A percentile compares a stretch with the other conserved stretches of the same genome.
Evolutionary conservation across 208 protist species (phyloP).

Genomic region (Trypanosoma conorhini): DNA sequence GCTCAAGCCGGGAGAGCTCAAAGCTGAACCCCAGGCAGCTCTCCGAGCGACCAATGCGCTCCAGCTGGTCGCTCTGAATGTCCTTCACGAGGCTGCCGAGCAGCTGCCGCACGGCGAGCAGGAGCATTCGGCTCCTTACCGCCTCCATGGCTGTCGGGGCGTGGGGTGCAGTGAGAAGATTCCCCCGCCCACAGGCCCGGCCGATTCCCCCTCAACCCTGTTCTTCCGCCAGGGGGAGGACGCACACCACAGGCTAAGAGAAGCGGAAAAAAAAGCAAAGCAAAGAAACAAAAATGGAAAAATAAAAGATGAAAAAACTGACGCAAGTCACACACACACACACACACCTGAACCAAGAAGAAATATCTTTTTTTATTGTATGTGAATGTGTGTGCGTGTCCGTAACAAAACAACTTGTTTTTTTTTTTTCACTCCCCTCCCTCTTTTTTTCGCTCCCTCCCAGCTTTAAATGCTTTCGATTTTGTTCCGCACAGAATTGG

Average conservation of each 20-base stretch:
- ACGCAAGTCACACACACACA: no score
- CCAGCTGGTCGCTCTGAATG: conserved; percentile 31
- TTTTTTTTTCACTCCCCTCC: no score
- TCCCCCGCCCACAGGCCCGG: not conserved
- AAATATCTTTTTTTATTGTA: not conserved
- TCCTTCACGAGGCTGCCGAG: conserved; percentile 31
- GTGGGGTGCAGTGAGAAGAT: not conserved
- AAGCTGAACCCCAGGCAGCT: conserved; percentile 16
- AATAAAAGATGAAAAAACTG: not conserved
- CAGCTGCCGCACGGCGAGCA: conserved; percentile 24
- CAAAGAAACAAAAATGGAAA: not conserved
- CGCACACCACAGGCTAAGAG: not conserved
- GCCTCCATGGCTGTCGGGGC: conserved; percentile 16
- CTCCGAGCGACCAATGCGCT: conserved; percentile 19
- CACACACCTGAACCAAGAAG: not conserved
- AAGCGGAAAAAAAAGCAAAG: not conserved
- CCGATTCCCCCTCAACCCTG: conserved; percentile 1
- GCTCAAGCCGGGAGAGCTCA: conserved; percentile 28
- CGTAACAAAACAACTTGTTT: no score
- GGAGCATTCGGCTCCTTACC: conserved; percentile 20
- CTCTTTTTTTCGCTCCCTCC: no score
- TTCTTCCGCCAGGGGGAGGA: not conserved
- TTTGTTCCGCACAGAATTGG: not conserved
- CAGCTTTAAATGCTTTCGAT: not conserved
- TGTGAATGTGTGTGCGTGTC: not conserved